Percentiles rank a stretch among this genome's conserved stretches.
Evolutionary conservation across 768 basidiomycete species (phyloP).

Genomic region (Leccinum obscurum): DNA sequence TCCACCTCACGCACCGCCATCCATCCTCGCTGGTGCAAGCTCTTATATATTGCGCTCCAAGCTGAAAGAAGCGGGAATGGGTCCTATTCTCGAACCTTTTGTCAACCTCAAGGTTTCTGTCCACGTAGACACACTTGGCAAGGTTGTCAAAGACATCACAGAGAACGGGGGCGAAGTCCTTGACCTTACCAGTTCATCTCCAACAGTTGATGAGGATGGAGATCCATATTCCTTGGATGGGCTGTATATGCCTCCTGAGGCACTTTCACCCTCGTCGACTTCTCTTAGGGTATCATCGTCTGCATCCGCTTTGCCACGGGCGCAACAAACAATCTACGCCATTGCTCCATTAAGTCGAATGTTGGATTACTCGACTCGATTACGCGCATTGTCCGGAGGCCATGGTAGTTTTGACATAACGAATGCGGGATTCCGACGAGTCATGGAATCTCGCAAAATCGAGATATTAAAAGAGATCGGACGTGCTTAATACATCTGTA

Average conservation of each 20-base stretch:
- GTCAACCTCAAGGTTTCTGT: slow-evolving; percentile 68
- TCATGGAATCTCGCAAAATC: slow-evolving; percentile 56
- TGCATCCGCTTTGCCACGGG: slow-evolving; percentile 35
- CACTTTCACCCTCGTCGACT: slow-evolving; percentile 69
- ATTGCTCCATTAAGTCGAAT: slow-evolving; percentile 78
- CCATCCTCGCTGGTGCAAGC: slow-evolving; percentile 63
- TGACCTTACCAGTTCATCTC: slow-evolving; percentile 49
- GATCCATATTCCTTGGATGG: slow-evolving; percentile 57
- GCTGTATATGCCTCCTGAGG: slow-evolving; percentile 72
- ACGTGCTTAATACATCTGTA: slow-evolving; percentile 45
- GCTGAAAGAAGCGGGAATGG: slow-evolving; percentile 62
- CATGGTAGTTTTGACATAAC: slow-evolving; percentile 80
- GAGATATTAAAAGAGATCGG: slow-evolving; percentile 83
- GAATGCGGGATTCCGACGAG: slow-evolving; percentile 73
- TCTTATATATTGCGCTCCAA: slow-evolving; percentile 63
- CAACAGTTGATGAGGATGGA: slow-evolving; percentile 39
- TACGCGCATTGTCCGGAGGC: slow-evolving; percentile 81
- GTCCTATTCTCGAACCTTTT: slow-evolving; percentile 79
- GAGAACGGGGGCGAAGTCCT: slow-evolving; percentile 80
- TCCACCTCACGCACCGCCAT: slow-evolving; percentile 44
- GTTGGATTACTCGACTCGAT: slow-evolving; percentile 75
- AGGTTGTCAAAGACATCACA: slow-evolving; percentile 80
- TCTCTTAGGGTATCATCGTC: slow-evolving; percentile 31
- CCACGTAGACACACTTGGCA: slow-evolving; percentile 66
- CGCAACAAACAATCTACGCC: slow-evolving; percentile 69